Evolutionary conservation across 2,329 filamentous ascomycete species (phyloP).

Genomic region (Dactylellina haptotyla): DNA sequence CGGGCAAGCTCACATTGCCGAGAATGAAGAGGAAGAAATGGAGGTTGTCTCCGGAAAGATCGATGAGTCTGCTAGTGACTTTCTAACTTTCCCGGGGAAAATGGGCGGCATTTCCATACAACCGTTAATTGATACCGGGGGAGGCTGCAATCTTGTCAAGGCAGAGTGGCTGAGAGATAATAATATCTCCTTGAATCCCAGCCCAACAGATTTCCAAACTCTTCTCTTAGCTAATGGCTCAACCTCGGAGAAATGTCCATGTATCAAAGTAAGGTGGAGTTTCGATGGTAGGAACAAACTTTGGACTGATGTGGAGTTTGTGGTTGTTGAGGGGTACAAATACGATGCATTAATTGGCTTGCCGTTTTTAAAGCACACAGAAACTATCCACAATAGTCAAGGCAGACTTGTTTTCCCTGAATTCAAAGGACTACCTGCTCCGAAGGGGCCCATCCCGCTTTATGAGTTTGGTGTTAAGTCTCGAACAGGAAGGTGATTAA

Average conservation of each 20-base stretch:
- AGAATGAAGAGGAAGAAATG: not conserved
- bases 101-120: constrained; percentile 16
- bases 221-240: constrained; percentile 31
- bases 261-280: constrained; percentile 27
- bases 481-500: too few species aligned
- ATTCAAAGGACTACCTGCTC: constrained; percentile 14
- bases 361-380: constrained; percentile 38
- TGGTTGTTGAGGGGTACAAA: constrained; percentile 29
- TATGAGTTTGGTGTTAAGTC: constrained; percentile 15
- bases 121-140: constrained; percentile 44
- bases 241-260: constrained; percentile 10
- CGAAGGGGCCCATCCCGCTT: not conserved
- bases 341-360: constrained; percentile 48
- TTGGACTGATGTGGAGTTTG: constrained; percentile 34
- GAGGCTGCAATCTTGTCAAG: constrained; percentile 43
- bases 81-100: constrained; percentile 23
- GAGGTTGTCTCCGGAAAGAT: constrained; percentile 9
- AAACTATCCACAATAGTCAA: constrained; percentile 40
- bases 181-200: constrained; percentile 8
- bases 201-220: not conserved
- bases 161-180: constrained; percentile 24
- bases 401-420: constrained; percentile 37
- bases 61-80: not conserved
- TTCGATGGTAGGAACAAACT: constrained; percentile 27
- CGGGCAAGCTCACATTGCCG: not conserved